These are phyloP conservation scores for Mrakia hoshinonis DNA, from an alignment of 768 basidiomycete species.

Conservation along the genomic window DNA sequence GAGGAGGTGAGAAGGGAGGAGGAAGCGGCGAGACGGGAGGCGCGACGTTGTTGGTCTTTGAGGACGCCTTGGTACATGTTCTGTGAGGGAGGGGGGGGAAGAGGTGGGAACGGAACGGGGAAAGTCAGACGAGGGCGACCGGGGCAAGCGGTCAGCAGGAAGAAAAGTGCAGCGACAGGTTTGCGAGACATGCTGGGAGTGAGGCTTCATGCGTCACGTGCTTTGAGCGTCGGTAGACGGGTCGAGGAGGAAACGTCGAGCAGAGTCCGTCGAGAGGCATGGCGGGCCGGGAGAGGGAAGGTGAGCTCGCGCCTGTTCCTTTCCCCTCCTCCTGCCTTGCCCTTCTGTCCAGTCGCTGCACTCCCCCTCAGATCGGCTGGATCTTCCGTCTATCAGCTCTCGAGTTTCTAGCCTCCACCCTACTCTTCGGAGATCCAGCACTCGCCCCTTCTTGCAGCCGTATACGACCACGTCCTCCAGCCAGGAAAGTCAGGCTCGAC, in stretches of 20 bases:
- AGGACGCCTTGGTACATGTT: constrained; percentile 21
- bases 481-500: neutral
- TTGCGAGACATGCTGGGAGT: too few relatives aligned
- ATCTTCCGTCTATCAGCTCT: too few relatives aligned
- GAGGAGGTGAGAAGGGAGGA: neutral
- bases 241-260: neutral
- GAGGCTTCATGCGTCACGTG: too few relatives aligned
- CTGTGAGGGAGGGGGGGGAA: neutral
- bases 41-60: constrained; percentile 2
- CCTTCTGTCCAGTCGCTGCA: neutral
- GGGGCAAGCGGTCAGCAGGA: neutral
- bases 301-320: neutral
- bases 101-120: neutral
- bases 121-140: neutral
- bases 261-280: neutral
- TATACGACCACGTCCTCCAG: neutral
- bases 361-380: neutral
- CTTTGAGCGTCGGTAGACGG: too few relatives aligned
- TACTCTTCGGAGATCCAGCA: too few relatives aligned
- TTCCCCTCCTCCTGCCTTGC: neutral
- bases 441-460: neutral
- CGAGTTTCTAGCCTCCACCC: too few relatives aligned
- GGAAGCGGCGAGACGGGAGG: neutral
- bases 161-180: too few relatives aligned
- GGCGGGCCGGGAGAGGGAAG: neutral